These are phyloP conservation scores for Theobroma grandiflorum DNA, from an alignment of 441 rosid species.

Conservation along the genomic window DNA sequence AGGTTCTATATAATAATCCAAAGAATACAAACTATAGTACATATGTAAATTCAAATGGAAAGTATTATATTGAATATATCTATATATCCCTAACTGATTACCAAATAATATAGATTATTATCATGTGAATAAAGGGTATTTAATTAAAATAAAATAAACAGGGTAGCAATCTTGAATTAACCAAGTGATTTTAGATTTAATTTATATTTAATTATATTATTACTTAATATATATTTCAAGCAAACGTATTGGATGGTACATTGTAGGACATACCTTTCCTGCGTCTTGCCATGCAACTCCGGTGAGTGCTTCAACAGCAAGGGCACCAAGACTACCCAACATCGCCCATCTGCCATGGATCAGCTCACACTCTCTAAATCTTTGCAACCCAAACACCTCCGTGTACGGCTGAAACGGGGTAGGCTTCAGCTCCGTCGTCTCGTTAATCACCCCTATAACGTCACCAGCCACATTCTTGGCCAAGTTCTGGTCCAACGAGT, in stretches of 20 bases:
- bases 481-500: conserved; percentile 84
- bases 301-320: conserved; percentile 81
- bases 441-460: conserved; percentile 59
- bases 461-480: conserved; percentile 81
- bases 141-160: no score
- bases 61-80: neutral
- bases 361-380: conserved; percentile 91
- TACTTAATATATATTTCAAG: no score
- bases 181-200: neutral
- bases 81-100: neutral
- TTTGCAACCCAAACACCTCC: conserved; percentile 82
- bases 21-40: no score
- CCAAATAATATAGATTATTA: no score
- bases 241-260: neutral
- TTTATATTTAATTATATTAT: no score
- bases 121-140: no score
- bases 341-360: conserved; percentile 96
- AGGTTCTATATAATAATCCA: no score
- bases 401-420: conserved; percentile 89
- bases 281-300: conserved; percentile 89
- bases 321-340: conserved; percentile 84
- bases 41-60: neutral
- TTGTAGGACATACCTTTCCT: conserved; percentile 56
- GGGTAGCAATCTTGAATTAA: neutral
- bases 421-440: conserved; percentile 57